phyloP scores from a whole-genome alignment of 768 basidiomycete genomes.

The Phlebiopsis flavidoalba region DNA sequence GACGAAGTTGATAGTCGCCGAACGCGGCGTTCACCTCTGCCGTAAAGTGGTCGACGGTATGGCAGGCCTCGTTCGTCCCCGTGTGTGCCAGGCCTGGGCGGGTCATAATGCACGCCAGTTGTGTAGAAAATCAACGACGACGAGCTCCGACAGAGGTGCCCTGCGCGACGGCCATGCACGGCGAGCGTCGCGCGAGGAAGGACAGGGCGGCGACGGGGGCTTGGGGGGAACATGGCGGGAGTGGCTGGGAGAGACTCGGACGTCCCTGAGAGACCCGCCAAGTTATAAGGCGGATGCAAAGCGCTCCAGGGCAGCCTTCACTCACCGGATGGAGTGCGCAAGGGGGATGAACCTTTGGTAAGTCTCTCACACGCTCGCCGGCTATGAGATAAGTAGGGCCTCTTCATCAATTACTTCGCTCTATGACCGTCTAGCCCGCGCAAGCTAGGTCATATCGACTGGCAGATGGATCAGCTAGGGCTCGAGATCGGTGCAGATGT shows the following conservation, averaged over 20 bases:
- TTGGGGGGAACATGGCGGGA: conserved; percentile 4
- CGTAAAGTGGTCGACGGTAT: conserved; percentile 3
- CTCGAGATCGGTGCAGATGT: neutral
- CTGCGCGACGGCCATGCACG: neutral
- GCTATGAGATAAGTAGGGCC: neutral
- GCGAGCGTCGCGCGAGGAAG: neutral
- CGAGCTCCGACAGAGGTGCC: neutral
- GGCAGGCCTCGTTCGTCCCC: neutral
- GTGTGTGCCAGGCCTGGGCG: neutral
- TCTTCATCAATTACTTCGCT: neutral
- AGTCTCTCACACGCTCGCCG: neutral
- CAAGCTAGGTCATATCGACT: neutral
- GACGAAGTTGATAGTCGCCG: neutral
- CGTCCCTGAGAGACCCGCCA: neutral
- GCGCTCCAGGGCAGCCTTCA: neutral
- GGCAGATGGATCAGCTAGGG: neutral
- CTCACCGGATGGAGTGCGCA: neutral
- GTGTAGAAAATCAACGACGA: conserved; percentile 3
- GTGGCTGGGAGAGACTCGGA: neutral
- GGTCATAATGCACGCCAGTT: neutral
- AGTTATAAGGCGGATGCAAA: neutral
- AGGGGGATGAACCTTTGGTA: neutral
- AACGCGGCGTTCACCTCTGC: conserved; percentile 1
- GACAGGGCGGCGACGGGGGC: neutral
- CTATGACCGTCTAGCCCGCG: neutral